Conservation (phyloP, 73 alveolate genomes). For the Stentor roeselii region DNA sequence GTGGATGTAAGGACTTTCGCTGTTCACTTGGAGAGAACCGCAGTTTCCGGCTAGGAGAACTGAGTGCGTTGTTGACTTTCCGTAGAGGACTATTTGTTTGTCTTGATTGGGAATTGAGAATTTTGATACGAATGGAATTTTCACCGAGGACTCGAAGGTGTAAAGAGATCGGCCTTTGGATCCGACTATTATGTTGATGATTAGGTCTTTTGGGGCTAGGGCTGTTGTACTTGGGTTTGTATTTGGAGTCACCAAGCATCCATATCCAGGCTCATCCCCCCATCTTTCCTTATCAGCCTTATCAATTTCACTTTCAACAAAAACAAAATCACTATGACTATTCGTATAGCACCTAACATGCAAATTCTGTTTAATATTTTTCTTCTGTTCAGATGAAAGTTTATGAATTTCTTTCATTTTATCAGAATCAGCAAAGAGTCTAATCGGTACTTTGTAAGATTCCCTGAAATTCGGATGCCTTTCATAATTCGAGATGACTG, state of each 20-base stretch:
- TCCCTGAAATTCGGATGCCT: constrained; percentile 13
- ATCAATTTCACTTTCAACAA: constrained; percentile 33
- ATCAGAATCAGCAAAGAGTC: neutral
- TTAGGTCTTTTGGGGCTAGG: constrained; percentile 19
- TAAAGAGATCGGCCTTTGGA: constrained; percentile 1
- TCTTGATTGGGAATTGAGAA: neutral
- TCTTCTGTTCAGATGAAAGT: constrained; percentile 24
- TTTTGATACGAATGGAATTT: constrained; percentile 10
- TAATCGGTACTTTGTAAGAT: neutral
- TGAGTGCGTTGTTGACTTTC: neutral
- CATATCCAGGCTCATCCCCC: constrained; percentile 36
- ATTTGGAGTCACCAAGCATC: constrained; percentile 29
- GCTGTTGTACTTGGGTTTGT: neutral
- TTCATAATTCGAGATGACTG: constrained; percentile 37
- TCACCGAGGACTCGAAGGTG: neutral
- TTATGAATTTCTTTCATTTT: constrained; percentile 27
- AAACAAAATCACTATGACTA: constrained; percentile 32
- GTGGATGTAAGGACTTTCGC: neutral
- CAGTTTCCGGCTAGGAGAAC: neutral
- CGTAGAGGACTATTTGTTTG: constrained; percentile 8
- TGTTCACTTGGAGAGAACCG: neutral
- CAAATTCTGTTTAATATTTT: constrained; percentile 36
- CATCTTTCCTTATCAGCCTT: constrained; percentile 19
- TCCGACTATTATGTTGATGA: neutral
- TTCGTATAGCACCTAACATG: constrained; percentile 33